Conservation (phyloP, 805 yeast species). For the Candida pseudofarinosa region DNA sequence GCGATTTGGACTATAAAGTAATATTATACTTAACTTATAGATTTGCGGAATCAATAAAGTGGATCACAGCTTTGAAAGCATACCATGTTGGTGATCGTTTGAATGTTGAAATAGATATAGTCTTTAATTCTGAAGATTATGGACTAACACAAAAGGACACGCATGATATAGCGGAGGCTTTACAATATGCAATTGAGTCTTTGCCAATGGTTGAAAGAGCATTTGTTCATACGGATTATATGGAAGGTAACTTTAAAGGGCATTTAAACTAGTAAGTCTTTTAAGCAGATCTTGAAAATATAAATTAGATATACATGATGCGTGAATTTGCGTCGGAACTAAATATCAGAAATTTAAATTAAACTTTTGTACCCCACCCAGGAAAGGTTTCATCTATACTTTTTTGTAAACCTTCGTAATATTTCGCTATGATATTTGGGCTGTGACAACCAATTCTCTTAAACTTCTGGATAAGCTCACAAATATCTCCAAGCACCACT, state of each 20-base stretch:
- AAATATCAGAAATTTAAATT: not conserved
- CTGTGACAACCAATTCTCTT: conserved; percentile 24
- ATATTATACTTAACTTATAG: conserved; percentile 64
- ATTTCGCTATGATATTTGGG: conserved; percentile 23
- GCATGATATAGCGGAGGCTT: conserved; percentile 77
- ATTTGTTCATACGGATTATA: conserved; percentile 73
- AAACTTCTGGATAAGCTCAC: conserved; percentile 23
- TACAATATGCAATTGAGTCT: conserved; percentile 77
- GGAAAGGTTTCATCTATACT: conserved; percentile 1
- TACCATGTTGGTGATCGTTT: conserved; percentile 78
- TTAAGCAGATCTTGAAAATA: too few relatives aligned
- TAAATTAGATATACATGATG: too few relatives aligned
- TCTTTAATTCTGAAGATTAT: conserved; percentile 42
- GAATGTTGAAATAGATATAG: conserved; percentile 73
- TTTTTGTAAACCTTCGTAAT: conserved; percentile 19
- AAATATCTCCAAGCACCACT: conserved; percentile 11
- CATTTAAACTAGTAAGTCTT: conserved; percentile 28
- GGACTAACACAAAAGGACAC: conserved; percentile 55
- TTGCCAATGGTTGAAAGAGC: conserved; percentile 76
- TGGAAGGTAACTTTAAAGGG: conserved; percentile 42
- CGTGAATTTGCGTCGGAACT: too few relatives aligned
- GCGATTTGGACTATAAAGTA: conserved; percentile 57
- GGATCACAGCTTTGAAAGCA: conserved; percentile 62
- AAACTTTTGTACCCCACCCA: not conserved
- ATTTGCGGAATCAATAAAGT: conserved; percentile 63